phyloP scores from a whole-genome alignment of 371 early-diverging fungal species.

The Rhizopus delemar region DNA sequence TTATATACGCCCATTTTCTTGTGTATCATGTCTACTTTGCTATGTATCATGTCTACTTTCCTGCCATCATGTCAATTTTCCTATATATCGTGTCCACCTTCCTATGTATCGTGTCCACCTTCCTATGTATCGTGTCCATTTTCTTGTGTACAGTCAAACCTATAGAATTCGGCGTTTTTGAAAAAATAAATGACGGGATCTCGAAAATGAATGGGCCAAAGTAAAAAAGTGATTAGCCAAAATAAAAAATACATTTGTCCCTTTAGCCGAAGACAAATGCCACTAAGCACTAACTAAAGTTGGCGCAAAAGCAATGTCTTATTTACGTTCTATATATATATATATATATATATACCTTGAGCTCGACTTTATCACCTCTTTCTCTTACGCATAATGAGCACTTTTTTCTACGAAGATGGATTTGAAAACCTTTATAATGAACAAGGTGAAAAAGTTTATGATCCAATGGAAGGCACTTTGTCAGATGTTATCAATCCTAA shows the following conservation, averaged over 20 bases:
- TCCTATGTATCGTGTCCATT: no score
- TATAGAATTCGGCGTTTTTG: slow-evolving; percentile 7
- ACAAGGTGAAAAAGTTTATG: slow-evolving; percentile 4
- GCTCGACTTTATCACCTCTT: no score
- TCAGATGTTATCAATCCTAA: slow-evolving; percentile 1
- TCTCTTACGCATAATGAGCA: background rate
- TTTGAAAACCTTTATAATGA: slow-evolving; percentile 12
- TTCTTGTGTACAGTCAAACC: background rate
- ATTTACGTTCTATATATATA: no score
- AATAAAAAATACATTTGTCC: slow-evolving; percentile 8
- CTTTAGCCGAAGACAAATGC: slow-evolving; percentile 1
- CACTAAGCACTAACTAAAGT: background rate
- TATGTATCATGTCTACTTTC: no score
- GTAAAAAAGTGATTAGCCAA: slow-evolving; percentile 7
- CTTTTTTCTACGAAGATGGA: slow-evolving; percentile 12
- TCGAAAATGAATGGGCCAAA: slow-evolving; percentile 3
- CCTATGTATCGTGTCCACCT: no score
- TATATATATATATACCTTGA: no score
- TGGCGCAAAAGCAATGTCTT: background rate
- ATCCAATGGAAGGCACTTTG: slow-evolving; percentile 7
- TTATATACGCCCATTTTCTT: no score
- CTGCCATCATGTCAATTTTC: no score
- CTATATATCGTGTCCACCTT: no score
- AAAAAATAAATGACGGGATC: background rate
- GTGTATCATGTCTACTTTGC: no score